Conservation (phyloP, 495 filamentous ascomycete species). For the Penicillium taxi region DNA sequence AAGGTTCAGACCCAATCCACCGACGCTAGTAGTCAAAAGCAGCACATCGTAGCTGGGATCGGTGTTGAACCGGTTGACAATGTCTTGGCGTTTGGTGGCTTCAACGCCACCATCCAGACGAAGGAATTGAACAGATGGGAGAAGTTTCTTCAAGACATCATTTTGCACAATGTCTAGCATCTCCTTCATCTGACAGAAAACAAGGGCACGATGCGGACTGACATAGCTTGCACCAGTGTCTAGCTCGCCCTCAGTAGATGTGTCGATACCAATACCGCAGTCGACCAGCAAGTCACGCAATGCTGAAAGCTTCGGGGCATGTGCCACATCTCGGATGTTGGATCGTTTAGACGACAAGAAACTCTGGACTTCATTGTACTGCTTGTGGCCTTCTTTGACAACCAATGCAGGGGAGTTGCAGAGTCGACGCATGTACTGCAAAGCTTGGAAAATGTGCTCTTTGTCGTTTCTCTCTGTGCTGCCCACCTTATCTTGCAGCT, state of each 20-base stretch:
- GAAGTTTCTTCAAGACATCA: conserved; percentile 74
- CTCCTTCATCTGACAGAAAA: conserved; percentile 99
- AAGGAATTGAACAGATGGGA: conserved; percentile 81
- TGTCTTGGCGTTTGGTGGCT: conserved; percentile 81
- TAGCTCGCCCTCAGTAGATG: conserved; percentile 46
- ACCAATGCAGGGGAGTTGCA: conserved; percentile 96
- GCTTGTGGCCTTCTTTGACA: conserved; percentile 85
- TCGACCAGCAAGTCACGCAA: conserved; percentile 85
- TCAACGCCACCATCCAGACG: conserved; percentile 90
- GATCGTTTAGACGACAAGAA: conserved; percentile 62
- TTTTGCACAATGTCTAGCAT: conserved; percentile 98
- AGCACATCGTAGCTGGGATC: conserved; percentile 93
- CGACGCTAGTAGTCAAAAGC: conserved; percentile 87
- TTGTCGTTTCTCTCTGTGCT: conserved; percentile 81
- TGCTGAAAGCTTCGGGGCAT: conserved; percentile 88
- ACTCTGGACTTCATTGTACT: conserved; percentile 75
- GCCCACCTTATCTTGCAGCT: conserved; percentile 68
- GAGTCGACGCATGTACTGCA: conserved; percentile 98
- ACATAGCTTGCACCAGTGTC: conserved; percentile 71
- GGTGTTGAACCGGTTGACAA: conserved; percentile 97
- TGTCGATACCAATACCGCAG: conserved; percentile 79
- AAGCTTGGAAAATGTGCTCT: conserved; percentile 96
- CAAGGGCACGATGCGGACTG: conserved; percentile 86
- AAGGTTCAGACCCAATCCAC: conserved; percentile 88
- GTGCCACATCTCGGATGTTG: conserved; percentile 70